Evolutionary conservation across 2,329 filamentous ascomycete genomes (phyloP).

Genomic region (Calcarisporium arbuscula): DNA sequence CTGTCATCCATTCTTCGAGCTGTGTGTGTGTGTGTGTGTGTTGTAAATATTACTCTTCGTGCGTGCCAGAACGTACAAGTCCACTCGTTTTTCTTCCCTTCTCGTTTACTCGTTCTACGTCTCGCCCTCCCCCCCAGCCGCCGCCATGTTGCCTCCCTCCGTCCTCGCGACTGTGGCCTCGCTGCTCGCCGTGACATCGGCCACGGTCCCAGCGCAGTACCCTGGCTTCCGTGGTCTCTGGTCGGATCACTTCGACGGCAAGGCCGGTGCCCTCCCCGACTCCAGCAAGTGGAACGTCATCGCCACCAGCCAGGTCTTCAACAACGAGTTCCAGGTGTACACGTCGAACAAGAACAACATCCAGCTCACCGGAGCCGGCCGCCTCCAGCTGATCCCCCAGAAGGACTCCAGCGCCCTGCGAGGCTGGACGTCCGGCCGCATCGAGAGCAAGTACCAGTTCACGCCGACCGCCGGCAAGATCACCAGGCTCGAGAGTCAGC

Average conservation of each 20-base stretch:
- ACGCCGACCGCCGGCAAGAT: slow-evolving; percentile 31
- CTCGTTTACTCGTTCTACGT: too few species aligned
- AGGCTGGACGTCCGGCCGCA: slow-evolving; percentile 43
- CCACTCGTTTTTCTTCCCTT: too few species aligned
- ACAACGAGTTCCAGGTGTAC: slow-evolving; percentile 45
- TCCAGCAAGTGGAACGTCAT: slow-evolving; percentile 38
- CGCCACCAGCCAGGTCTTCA: slow-evolving; percentile 36
- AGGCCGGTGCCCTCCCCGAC: slow-evolving; percentile 30
- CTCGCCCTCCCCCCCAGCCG: too few species aligned
- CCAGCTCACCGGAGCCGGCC: slow-evolving; percentile 44
- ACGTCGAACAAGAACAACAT: slow-evolving; percentile 36
- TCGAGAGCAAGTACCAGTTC: slow-evolving; percentile 42
- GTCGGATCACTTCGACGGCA: slow-evolving; percentile 38
- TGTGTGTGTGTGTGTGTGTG: too few species aligned
- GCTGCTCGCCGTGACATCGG: too few species aligned
- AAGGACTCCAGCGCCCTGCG: slow-evolving; percentile 26
- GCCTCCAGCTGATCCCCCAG: slow-evolving; percentile 45
- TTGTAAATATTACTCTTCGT: too few species aligned
- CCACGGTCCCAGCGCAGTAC: too few species aligned
- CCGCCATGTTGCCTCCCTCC: too few species aligned
- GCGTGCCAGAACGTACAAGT: too few species aligned
- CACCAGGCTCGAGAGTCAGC: slow-evolving; percentile 36
- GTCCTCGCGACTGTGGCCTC: too few species aligned
- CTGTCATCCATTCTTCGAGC: too few species aligned
- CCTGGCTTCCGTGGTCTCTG: too few species aligned